Conservation (phyloP, 2,329 filamentous ascomycete genomes). For the Leptodontidium sp. region DNA sequence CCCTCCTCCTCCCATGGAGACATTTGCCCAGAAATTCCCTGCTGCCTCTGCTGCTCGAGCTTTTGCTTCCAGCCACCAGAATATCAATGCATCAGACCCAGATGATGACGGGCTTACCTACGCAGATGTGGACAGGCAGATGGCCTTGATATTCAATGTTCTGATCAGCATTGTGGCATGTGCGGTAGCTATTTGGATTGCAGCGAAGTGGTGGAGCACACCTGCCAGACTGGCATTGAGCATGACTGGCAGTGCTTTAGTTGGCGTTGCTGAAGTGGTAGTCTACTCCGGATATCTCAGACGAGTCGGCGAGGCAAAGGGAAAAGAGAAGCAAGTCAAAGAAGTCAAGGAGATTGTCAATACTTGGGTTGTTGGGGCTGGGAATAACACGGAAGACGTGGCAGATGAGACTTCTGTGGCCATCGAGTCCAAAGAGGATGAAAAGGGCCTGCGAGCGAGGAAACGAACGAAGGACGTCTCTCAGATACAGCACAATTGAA, state of each 20-base stretch:
- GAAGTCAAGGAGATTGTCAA: slow-evolving; percentile 75
- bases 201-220: slow-evolving; percentile 77
- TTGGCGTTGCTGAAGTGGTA: slow-evolving; percentile 78
- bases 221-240: slow-evolving; percentile 75
- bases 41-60: slow-evolving; percentile 58
- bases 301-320: slow-evolving; percentile 73
- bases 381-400: slow-evolving; percentile 42
- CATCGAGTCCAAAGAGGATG: slow-evolving; percentile 19
- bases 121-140: slow-evolving; percentile 79
- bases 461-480: slow-evolving; percentile 7
- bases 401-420: slow-evolving; percentile 8
- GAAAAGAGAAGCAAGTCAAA: slow-evolving; percentile 63
- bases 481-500: not conserved
- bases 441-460: not conserved
- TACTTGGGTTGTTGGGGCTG: slow-evolving; percentile 70
- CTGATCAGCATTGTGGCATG: slow-evolving; percentile 85
- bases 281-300: slow-evolving; percentile 80
- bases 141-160: slow-evolving; percentile 89
- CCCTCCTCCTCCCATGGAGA: slow-evolving; percentile 61
- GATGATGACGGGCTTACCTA: slow-evolving; percentile 72
- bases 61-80: slow-evolving; percentile 60
- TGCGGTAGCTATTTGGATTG: slow-evolving; percentile 80
- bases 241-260: slow-evolving; percentile 72
- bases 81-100: slow-evolving; percentile 49
- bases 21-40: slow-evolving; percentile 67